These are phyloP conservation scores for Copromyces sp. DNA, from an alignment of 495 filamentous ascomycete genomes.

Conservation along the genomic window DNA sequence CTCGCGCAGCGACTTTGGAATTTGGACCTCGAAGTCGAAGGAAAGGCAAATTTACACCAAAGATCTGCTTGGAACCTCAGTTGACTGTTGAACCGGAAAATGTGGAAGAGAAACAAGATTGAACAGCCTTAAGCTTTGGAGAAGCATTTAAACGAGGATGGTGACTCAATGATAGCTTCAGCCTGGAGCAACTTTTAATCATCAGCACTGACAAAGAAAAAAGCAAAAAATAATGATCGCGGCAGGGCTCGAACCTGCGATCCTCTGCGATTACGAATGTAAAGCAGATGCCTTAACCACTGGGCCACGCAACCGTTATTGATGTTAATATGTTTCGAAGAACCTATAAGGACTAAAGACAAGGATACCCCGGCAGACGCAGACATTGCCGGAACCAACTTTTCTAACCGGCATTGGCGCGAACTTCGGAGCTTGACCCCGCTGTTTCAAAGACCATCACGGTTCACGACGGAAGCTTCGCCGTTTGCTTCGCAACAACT, in stretches of 20 bases:
- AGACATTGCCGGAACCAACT: not conserved
- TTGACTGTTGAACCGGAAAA: too few relatives aligned
- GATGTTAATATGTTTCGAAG: accelerated
- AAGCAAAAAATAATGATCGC: constrained; percentile 27
- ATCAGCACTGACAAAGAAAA: not conserved
- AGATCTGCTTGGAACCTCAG: too few relatives aligned
- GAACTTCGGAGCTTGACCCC: not conserved
- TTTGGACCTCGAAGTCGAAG: too few relatives aligned
- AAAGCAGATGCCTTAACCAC: constrained; percentile 35
- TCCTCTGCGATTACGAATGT: constrained; percentile 29
- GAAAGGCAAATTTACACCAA: too few relatives aligned
- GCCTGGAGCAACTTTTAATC: too few relatives aligned
- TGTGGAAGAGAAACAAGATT: too few relatives aligned
- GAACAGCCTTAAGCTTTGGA: not conserved
- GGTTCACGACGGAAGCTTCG: not conserved
- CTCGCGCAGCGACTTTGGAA: too few relatives aligned
- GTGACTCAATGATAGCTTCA: not conserved
- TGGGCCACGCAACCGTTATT: constrained; percentile 25
- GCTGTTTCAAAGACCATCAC: not conserved
- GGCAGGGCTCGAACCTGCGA: constrained; percentile 43
- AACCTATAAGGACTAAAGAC: not conserved
- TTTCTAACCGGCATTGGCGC: not conserved
- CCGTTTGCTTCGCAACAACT: not conserved
- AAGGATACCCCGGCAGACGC: not conserved
- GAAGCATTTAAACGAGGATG: not conserved